Evolutionary conservation across 805 yeast species (phyloP).

Genomic region (Teunomyces tritomae): DNA sequence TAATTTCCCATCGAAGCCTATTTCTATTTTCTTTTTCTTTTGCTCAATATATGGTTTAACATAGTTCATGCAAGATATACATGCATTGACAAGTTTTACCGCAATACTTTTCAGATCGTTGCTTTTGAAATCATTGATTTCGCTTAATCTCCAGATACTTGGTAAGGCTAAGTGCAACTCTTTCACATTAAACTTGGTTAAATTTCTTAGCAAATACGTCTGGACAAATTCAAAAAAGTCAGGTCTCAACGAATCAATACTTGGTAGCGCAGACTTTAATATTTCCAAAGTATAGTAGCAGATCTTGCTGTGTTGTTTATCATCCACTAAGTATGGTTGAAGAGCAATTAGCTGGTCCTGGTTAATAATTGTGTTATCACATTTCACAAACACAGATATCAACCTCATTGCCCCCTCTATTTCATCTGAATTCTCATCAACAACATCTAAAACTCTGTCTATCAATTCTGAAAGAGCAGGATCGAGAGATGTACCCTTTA

Average conservation of each 20-base stretch:
- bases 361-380: conserved; percentile 50
- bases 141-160: conserved; percentile 57
- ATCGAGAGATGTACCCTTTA: background rate
- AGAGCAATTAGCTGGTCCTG: conserved; percentile 67
- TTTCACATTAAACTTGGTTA: conserved; percentile 57
- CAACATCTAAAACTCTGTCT: conserved; percentile 33
- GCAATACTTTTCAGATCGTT: conserved; percentile 47
- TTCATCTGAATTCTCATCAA: conserved; percentile 26
- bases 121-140: conserved; percentile 54
- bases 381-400: conserved; percentile 54
- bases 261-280: conserved; percentile 48
- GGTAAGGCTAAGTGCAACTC: conserved; percentile 78
- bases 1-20: conserved; percentile 20
- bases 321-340: conserved; percentile 60
- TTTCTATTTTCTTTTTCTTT: conserved; percentile 11
- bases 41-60: conserved; percentile 45
- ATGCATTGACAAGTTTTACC: conserved; percentile 55
- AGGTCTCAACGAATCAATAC: conserved; percentile 44
- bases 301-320: conserved; percentile 35
- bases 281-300: conserved; percentile 53
- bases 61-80: conserved; percentile 56
- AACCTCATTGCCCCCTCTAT: conserved; percentile 45
- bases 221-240: conserved; percentile 51
- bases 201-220: conserved; percentile 46
- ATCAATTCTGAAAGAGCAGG: conserved; percentile 17